phyloP scores from a whole-genome alignment of 305 asterid genomes.

The Ajuga reptans region DNA sequence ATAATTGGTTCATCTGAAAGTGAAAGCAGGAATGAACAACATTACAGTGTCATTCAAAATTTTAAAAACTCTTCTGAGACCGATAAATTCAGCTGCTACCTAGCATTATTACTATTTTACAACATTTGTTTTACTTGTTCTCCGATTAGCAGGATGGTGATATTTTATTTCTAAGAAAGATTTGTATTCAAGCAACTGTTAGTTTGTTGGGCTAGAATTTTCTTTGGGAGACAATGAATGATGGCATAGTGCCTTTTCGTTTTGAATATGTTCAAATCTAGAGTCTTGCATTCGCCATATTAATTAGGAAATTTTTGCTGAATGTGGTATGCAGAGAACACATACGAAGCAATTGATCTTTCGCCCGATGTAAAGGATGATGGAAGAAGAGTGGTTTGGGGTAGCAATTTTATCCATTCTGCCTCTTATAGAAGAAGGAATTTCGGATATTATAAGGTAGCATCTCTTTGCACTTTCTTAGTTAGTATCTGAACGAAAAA shows the following conservation, averaged over 20 bases:
- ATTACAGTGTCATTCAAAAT: slow-evolving; percentile 16
- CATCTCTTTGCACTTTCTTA: slow-evolving; percentile 1
- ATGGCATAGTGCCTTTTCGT: too few species aligned
- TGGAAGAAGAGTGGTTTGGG: slow-evolving; percentile 19
- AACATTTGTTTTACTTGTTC: background rate
- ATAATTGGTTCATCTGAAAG: too few species aligned
- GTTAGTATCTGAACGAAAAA: background rate
- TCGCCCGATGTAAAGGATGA: slow-evolving; percentile 32
- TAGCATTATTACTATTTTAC: slow-evolving; percentile 10
- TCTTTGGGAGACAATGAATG: background rate
- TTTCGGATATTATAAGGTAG: slow-evolving; percentile 63
- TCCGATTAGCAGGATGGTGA: background rate
- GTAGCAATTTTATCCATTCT: slow-evolving; percentile 20
- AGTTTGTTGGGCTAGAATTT: background rate
- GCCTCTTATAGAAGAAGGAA: slow-evolving; percentile 37
- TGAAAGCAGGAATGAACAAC: slow-evolving; percentile 20
- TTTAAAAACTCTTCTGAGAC: slow-evolving; percentile 6
- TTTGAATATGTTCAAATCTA: background rate
- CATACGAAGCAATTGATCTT: slow-evolving; percentile 41
- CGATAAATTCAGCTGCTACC: too few species aligned
- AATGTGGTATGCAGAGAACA: slow-evolving; percentile 26
- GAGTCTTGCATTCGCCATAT: background rate
- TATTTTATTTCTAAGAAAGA: background rate
- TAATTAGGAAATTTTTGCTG: background rate
- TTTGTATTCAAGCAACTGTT: background rate